Conservation (phyloP, 371 early-diverging fungal species). For the Syncephalastrum monosporum region DNA sequence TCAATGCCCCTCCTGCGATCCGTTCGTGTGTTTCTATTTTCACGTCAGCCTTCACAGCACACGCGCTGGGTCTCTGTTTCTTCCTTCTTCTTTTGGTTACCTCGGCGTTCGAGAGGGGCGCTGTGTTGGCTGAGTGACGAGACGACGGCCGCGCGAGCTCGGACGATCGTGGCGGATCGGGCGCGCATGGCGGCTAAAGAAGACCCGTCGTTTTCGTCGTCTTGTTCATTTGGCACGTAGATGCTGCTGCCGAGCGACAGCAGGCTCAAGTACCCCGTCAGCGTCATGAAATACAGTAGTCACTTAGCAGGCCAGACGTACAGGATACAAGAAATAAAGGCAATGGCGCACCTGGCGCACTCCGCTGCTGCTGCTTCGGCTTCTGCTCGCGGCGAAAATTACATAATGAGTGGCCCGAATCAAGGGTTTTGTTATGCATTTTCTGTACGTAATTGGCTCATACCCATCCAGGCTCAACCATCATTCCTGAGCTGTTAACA, state of each 20-base stretch:
- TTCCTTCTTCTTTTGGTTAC: slow-evolving; percentile 11
- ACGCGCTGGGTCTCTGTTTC: not conserved
- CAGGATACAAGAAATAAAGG: too few relatives aligned
- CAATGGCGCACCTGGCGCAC: too few relatives aligned
- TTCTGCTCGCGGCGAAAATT: too few relatives aligned
- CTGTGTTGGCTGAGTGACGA: slow-evolving; percentile 29
- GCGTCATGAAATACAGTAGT: slow-evolving; percentile 29
- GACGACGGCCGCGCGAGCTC: slow-evolving; percentile 32
- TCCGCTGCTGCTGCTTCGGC: too few relatives aligned
- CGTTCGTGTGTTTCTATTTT: slow-evolving; percentile 46
- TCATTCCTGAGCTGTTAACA: too few relatives aligned
- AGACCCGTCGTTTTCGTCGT: slow-evolving; percentile 16
- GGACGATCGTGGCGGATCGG: slow-evolving; percentile 21
- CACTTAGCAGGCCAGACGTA: too few relatives aligned
- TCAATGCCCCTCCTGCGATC: slow-evolving; percentile 48
- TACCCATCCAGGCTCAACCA: too few relatives aligned
- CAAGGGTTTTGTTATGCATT: too few relatives aligned
- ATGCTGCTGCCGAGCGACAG: slow-evolving; percentile 35
- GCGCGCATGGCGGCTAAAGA: slow-evolving; percentile 1
- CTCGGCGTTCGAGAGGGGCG: slow-evolving; percentile 32
- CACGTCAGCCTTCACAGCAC: not conserved
- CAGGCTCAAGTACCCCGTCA: slow-evolving; percentile 37
- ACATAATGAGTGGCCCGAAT: too few relatives aligned
- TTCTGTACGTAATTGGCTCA: too few relatives aligned
- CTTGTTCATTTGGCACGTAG: slow-evolving; percentile 19